These are phyloP conservation scores for Onygenales sp. DNA, from an alignment of 2,329 filamentous ascomycete species.

Conservation along the genomic window DNA sequence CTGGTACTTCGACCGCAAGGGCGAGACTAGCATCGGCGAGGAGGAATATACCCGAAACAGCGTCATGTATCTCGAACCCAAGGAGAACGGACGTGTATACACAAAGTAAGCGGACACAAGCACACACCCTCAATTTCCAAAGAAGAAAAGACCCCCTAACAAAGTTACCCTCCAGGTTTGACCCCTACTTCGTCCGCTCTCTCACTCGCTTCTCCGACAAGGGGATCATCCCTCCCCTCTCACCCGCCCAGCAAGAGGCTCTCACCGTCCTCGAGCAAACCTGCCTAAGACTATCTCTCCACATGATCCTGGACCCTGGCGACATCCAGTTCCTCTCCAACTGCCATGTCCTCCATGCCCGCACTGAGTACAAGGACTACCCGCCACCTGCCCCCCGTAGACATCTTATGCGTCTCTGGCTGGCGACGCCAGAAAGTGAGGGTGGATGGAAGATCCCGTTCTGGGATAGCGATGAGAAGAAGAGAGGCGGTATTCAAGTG, in stretches of 20 bases:
- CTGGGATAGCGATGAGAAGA: constrained; percentile 71
- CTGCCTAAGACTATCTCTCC: constrained; percentile 61
- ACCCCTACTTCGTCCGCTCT: constrained; percentile 78
- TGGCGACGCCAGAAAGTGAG: constrained; percentile 70
- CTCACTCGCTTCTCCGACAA: constrained; percentile 63
- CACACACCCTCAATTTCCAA: background rate
- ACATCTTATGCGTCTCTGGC: constrained; percentile 76
- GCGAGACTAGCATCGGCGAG: constrained; percentile 65
- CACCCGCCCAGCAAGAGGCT: constrained; percentile 58
- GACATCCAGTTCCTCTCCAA: constrained; percentile 85
- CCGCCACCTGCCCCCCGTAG: constrained; percentile 59
- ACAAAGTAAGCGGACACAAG: constrained; percentile 47
- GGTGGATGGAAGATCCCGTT: constrained; percentile 81
- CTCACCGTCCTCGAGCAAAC: constrained; percentile 64
- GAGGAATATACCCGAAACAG: constrained; percentile 63
- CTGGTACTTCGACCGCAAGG: constrained; percentile 91
- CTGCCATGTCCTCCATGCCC: constrained; percentile 67
- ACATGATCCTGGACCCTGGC: constrained; percentile 79
- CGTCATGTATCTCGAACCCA: constrained; percentile 68
- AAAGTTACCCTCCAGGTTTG: constrained; percentile 45
- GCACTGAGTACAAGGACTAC: constrained; percentile 69
- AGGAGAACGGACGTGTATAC: constrained; percentile 57
- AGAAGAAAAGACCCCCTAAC: background rate
- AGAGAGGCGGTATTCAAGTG: constrained; percentile 81
- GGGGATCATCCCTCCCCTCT: constrained; percentile 65